Conservation (phyloP, 78 protist genomes). For the Guillardia theta region DNA sequence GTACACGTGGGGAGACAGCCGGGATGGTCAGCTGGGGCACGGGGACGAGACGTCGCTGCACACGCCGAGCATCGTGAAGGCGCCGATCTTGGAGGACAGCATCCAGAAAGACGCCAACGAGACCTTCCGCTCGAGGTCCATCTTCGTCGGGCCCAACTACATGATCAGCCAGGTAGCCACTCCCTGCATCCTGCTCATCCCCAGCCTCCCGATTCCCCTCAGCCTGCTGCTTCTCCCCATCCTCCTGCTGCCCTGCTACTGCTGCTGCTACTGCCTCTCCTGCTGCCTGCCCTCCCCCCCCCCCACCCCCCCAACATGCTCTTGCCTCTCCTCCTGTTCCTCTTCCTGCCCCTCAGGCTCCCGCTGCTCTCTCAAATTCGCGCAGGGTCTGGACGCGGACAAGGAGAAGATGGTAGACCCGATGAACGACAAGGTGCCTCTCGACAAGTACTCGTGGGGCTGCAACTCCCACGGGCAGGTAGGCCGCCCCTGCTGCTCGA, state of each 20-base stretch:
- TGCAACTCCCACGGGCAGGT: background rate
- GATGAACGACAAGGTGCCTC: background rate
- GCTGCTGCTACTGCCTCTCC: too few relatives aligned
- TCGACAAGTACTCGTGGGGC: slow-evolving; percentile 29
- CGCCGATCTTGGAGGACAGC: background rate
- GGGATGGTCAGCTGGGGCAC: background rate
- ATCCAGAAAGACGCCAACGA: background rate
- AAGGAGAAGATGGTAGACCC: background rate
- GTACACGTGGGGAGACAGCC: slow-evolving; percentile 14
- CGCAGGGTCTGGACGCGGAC: background rate
- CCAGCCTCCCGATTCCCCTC: too few relatives aligned
- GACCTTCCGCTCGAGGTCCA: background rate
- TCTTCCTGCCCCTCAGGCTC: too few relatives aligned
- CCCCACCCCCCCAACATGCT: too few relatives aligned
- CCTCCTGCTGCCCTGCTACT: too few relatives aligned
- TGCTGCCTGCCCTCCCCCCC: too few relatives aligned
- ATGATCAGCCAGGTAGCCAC: too few relatives aligned
- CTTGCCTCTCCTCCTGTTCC: too few relatives aligned
- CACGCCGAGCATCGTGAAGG: background rate
- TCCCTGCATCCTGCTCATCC: too few relatives aligned
- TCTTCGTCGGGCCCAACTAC: slow-evolving; percentile 1
- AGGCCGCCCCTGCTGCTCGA: background rate
- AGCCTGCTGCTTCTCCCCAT: too few relatives aligned
- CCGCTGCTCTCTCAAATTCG: too few relatives aligned
- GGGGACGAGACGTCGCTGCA: background rate